phyloP scores from a whole-genome alignment of 2,329 filamentous ascomycete genomes.

The Ceratocystis variospora region DNA sequence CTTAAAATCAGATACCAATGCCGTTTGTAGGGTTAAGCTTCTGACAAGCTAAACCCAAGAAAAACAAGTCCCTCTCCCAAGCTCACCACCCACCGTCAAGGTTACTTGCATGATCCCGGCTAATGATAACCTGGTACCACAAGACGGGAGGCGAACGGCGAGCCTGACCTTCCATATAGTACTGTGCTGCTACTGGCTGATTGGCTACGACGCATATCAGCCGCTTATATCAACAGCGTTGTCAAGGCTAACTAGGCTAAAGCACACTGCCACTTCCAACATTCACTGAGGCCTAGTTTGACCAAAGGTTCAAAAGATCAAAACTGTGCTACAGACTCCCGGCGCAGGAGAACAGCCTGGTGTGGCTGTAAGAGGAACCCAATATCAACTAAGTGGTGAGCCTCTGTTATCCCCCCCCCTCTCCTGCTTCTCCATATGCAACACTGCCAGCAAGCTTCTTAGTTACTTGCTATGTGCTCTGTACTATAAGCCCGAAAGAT shows the following conservation, averaged over 20 bases:
- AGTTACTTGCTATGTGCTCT: not conserved
- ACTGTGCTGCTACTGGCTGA: not conserved
- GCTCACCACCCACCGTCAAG: not conserved
- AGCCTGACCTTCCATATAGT: not conserved
- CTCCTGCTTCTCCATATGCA: not conserved
- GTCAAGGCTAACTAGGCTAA: not conserved
- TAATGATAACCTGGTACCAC: not conserved
- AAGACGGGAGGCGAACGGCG: too few species aligned
- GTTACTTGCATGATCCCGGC: not conserved
- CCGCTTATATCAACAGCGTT: too few species aligned
- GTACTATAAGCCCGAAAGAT: conserved; percentile 5
- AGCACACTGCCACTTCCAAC: not conserved
- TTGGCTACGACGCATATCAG: too few species aligned
- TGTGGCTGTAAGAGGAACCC: not conserved
- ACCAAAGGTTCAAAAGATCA: not conserved
- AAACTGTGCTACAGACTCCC: not conserved
- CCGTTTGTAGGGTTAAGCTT: not conserved
- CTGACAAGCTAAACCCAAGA: not conserved
- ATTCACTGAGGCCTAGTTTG: not conserved
- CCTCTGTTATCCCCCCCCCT: not conserved
- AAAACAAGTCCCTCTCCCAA: too few species aligned
- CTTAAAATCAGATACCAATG: not conserved
- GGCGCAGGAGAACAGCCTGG: not conserved
- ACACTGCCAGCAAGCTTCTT: not conserved
- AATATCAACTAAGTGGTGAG: not conserved